A percentile compares a stretch with the other conserved stretches of the same genome.
Evolutionary conservation across 768 basidiomycete genomes (phyloP).

Genomic region (Tulasnella calospora): DNA sequence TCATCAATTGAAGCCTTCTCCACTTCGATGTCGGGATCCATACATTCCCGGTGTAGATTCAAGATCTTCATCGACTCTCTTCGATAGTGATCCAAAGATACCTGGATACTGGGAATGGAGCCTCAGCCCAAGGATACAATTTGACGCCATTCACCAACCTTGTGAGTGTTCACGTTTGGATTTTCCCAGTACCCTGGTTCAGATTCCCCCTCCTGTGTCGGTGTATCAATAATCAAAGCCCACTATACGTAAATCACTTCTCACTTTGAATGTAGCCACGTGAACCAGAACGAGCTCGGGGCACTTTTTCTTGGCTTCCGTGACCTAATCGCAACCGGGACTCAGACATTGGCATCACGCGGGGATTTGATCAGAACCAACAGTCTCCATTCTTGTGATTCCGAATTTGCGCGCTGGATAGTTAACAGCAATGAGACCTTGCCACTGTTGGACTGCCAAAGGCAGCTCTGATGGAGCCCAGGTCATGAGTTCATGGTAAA

Average conservation of each 20-base stretch:
- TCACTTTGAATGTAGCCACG: constrained; percentile 77
- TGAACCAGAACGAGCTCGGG: constrained; percentile 82
- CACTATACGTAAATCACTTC: not conserved
- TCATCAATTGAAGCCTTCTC: constrained; percentile 99
- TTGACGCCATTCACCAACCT: constrained; percentile 49
- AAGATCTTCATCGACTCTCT: constrained; percentile 86
- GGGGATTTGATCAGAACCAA: constrained; percentile 31
- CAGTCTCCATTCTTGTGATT: constrained; percentile 84
- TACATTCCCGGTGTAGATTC: constrained; percentile 65
- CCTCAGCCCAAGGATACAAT: not conserved
- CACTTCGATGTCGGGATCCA: constrained; percentile 77
- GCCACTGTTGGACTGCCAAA: constrained; percentile 84
- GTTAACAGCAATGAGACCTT: constrained; percentile 86
- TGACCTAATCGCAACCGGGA: constrained; percentile 34
- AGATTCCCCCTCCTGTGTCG: constrained; percentile 56
- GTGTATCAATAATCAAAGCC: not conserved
- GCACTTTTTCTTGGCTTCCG: constrained; percentile 77
- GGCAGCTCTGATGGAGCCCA: constrained; percentile 45
- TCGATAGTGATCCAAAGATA: constrained; percentile 89
- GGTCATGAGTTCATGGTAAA: constrained; percentile 32
- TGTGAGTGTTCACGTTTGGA: constrained; percentile 84
- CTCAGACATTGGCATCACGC: constrained; percentile 17
- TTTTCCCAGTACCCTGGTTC: constrained; percentile 92
- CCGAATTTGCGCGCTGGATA: constrained; percentile 91
- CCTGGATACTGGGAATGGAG: constrained; percentile 42